Conservation (phyloP, 2,329 filamentous ascomycete genomes). For the Hypoxylon sp. region DNA sequence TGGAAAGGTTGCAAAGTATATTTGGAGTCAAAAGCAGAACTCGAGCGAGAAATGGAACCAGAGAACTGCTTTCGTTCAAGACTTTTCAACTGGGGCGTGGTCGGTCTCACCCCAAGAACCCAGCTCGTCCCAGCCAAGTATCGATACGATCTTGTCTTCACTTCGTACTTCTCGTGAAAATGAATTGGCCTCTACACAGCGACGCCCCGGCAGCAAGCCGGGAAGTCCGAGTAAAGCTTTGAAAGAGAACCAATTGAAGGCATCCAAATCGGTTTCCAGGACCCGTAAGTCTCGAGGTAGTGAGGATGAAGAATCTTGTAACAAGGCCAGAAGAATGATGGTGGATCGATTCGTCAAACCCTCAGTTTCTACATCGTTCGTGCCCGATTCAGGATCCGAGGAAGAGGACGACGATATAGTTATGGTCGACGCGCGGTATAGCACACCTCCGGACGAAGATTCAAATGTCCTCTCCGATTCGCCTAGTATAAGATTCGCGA, state of each 20-base stretch:
- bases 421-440: constrained; percentile 22
- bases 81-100: constrained; percentile 50
- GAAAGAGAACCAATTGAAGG: constrained; percentile 1
- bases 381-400: constrained; percentile 34
- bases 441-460: constrained; percentile 25
- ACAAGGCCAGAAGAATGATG: neutral
- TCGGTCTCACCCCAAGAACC: constrained; percentile 42
- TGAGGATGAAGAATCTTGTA: neutral
- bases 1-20: constrained; percentile 50
- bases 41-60: constrained; percentile 45
- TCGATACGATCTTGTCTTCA: constrained; percentile 47
- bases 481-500: constrained; percentile 12
- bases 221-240: neutral
- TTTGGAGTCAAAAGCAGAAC: constrained; percentile 51
- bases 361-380: constrained; percentile 37
- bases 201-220: neutral
- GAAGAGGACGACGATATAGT: constrained; percentile 37
- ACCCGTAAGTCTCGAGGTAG: constrained; percentile 1
- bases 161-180: constrained; percentile 42
- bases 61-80: constrained; percentile 45
- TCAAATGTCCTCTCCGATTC: constrained; percentile 11
- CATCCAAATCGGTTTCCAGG: constrained; percentile 1
- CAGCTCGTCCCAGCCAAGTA: constrained; percentile 22
- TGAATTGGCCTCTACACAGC: constrained; percentile 34
- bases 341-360: constrained; percentile 37